These are phyloP conservation scores for Kregervanrija delftensis DNA, from an alignment of 805 yeast species.

Conservation along the genomic window DNA sequence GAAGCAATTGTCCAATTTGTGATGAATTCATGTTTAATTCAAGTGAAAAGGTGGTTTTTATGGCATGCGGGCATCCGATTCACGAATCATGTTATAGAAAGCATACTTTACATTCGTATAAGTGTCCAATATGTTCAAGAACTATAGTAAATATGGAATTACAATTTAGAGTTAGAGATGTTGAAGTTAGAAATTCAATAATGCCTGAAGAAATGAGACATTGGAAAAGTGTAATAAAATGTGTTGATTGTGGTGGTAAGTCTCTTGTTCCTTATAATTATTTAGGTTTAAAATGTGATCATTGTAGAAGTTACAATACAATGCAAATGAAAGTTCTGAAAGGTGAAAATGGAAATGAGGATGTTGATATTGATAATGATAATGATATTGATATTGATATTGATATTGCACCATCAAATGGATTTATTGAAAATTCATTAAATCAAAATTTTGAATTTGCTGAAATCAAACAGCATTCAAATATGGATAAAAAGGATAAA, in stretches of 20 bases:
- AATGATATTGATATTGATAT: constrained; percentile 1
- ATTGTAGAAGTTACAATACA: constrained; percentile 84
- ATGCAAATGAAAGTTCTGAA: constrained; percentile 63
- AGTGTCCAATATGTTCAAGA: constrained; percentile 86
- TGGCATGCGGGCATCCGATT: constrained; percentile 92
- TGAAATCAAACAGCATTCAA: constrained; percentile 11
- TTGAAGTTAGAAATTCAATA: constrained; percentile 68
- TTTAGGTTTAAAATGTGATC: constrained; percentile 80
- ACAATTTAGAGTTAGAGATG: constrained; percentile 79
- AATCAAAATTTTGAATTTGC: constrained; percentile 29
- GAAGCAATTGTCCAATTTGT: constrained; percentile 89
- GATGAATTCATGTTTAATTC: constrained; percentile 86
- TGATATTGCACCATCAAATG: background rate
- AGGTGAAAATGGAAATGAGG: constrained; percentile 39
- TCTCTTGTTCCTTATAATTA: constrained; percentile 73
- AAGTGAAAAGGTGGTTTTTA: constrained; percentile 75
- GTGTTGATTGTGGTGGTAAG: constrained; percentile 86
- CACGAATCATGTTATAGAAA: constrained; percentile 82
- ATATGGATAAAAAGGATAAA: background rate
- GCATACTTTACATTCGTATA: constrained; percentile 74
- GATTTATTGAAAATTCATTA: constrained; percentile 20
- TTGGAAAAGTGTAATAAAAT: constrained; percentile 71
- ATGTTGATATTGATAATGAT: constrained; percentile 8
- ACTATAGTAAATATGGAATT: constrained; percentile 84
- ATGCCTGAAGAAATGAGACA: constrained; percentile 72